A percentile compares a stretch with the other conserved stretches of the same genome.
These are phyloP conservation scores for Novakomyces olei DNA, from an alignment of 805 yeast species.

Conservation along the genomic window DNA sequence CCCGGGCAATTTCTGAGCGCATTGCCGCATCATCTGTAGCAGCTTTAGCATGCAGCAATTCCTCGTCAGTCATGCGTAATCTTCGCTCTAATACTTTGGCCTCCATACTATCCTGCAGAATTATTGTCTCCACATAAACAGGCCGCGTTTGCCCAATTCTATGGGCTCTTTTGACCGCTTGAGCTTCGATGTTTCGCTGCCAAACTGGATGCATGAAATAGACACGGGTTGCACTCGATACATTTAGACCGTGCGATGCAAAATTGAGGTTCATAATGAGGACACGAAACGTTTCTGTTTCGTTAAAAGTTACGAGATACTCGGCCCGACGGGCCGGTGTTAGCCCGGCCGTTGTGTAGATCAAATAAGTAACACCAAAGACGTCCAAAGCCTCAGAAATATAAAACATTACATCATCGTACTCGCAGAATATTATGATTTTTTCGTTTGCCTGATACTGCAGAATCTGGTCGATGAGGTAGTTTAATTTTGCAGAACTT, in stretches of 20 bases:
- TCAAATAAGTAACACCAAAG: constrained; percentile 34
- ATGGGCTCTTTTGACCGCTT: constrained; percentile 57
- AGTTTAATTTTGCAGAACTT: constrained; percentile 41
- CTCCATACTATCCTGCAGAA: constrained; percentile 39
- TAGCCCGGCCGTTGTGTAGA: constrained; percentile 44
- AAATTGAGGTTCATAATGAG: constrained; percentile 44
- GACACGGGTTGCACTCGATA: constrained; percentile 44
- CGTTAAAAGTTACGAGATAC: constrained; percentile 30
- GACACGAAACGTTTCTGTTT: constrained; percentile 25
- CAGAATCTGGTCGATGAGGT: constrained; percentile 30
- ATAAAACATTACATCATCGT: constrained; percentile 49
- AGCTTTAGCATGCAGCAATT: constrained; percentile 8
- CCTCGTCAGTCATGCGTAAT: constrained; percentile 7
- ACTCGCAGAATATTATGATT: constrained; percentile 44
- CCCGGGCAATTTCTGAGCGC: no score
- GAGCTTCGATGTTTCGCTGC: constrained; percentile 49
- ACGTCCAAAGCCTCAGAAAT: constrained; percentile 42
- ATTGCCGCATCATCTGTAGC: constrained; percentile 8
- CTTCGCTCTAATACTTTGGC: constrained; percentile 34
- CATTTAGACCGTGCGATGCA: constrained; percentile 50
- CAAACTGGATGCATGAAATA: constrained; percentile 54
- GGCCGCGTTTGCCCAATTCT: constrained; percentile 47
- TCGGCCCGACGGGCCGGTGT: constrained; percentile 28
- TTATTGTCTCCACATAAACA: constrained; percentile 46
- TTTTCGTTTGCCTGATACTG: constrained; percentile 27